Evolutionary conservation across 2,329 filamentous ascomycete genomes (phyloP), one percentile per base, ranked within the genome.

Genomic region (Trichoderma breve): DNA sequence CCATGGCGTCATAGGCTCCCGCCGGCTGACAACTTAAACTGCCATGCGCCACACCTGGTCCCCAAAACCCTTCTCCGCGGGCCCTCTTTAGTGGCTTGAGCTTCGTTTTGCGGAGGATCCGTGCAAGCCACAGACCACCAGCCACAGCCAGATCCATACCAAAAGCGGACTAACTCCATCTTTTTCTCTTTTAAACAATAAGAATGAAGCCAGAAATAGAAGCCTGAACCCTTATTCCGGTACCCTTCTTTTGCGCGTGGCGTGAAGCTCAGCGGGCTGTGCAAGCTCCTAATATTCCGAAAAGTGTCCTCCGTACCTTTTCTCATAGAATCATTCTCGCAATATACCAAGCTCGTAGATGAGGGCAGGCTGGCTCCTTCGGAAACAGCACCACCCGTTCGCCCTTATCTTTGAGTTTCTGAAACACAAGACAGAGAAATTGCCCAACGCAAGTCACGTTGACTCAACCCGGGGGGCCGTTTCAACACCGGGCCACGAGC

Each of bases 401-500:
- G 36, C 36, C 1, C 36, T 47, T 47, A 47, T 47, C 43, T 47
- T 8, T 8, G 8, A n/a, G 18, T 21, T 47, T 39, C 36, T 47
- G 43, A 47, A 47, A 47, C 43, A 2, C 21, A 47, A 47, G 60
- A 51, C 21, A 26, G 2, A 34, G 32, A 51, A 61, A 34, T 26
- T 39, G 34, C n/a, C 34, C 26, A 28, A n/a, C n/a, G n/a, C 18
- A 26, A 53, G 26, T 43, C 62, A 47, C 24, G 34, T 14, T 55
- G 58, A n/a, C 21, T 14, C n/a, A 18, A 58, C 47, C 51, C 51
- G 51, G 34, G 51, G 34, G 34, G 34, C 32, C 66, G 66, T 69
- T 69, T 69, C 66, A 69, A 69, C 66, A 61, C 6, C 14, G n/a
- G 28, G 57, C 55, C 66, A n/a, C 55, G 39, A 62, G 66, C 66